Evolutionary conservation across 75 land plant species (phyloP).

Genomic region (Cryptomeria japonica): DNA sequence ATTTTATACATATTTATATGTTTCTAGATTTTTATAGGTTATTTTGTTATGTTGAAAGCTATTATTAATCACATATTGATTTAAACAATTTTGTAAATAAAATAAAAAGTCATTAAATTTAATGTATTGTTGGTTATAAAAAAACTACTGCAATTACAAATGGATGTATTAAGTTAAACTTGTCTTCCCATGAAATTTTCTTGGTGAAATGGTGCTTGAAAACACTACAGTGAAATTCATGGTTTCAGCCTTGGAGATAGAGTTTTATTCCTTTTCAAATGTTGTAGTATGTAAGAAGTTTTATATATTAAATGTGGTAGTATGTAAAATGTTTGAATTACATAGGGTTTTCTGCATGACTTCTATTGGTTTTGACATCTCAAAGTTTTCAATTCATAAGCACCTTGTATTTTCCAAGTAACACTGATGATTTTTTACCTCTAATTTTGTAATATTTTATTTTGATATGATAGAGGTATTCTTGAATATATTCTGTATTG

Average conservation of each 20-base stretch:
- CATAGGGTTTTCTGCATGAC: background rate
- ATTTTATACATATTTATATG: too few species aligned
- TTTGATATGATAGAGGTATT: background rate
- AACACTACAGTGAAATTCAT: conserved; percentile 49
- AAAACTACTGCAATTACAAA: too few species aligned
- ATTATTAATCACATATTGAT: too few species aligned
- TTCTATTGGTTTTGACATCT: background rate
- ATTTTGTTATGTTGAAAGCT: too few species aligned
- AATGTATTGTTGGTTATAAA: too few species aligned
- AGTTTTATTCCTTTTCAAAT: conserved; percentile 39
- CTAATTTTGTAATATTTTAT: background rate
- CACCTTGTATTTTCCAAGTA: background rate
- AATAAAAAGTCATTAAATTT: too few species aligned
- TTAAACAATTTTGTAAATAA: too few species aligned
- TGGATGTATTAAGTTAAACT: too few species aligned
- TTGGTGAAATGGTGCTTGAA: conserved; percentile 54
- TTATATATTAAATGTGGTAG: background rate
- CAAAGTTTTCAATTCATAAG: background rate
- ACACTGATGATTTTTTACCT: background rate
- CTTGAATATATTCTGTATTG: background rate
- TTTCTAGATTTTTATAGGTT: too few species aligned
- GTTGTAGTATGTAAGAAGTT: background rate
- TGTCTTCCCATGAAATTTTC: conserved; percentile 81
- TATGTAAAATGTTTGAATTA: background rate
- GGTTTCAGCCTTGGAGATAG: conserved; percentile 98